Base-by-base conservation (phyloP, 371 early-diverging fungal species). In the Lichtheimia hyalospora region DNA sequence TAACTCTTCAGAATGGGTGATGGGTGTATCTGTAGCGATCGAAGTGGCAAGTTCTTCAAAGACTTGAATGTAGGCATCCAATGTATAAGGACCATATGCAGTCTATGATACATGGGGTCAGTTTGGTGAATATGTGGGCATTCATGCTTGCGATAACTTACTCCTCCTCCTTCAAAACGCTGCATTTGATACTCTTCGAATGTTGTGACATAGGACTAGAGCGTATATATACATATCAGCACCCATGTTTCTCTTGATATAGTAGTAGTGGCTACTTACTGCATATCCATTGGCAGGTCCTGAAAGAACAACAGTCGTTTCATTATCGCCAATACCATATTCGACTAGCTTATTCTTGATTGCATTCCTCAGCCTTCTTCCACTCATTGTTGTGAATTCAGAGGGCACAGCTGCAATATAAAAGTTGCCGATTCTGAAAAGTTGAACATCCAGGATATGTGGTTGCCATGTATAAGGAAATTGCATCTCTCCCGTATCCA, bases 341-440 rank as follows among this genome's bases (percentile, higher is more conserved):
- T 59, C 58, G 14, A 82, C 69, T 1, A 84, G 50, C 13, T 71
- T 62, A 0, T 59, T 48, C 46, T 79, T 71, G n/a, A 76, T 75
- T 3, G 83, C 70, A 0, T 64, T 63, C 10, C 78, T 73, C 21
- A 88, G 58, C 4, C 87, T 63, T 39, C 88, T 63, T 3, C 89
- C 89, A 44, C 82, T 77, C 89, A 89, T 87, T 23, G 87, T 88
- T 5, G 88, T 84, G 52, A 88, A 84, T 61, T 87, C 88, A 14
- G 73, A 65, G n/a, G 87, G 86, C 1, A 77, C 73, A 6, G 76
- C 84, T 25, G 83, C 71, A 44, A 89, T 81, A 57, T 79, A 83
- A 2, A 87, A 59, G 51, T 86, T 77, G n/a, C 83, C 84, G 14
- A 83, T 53, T 3, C 75, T 70, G 13, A 84, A 59, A 20, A 89